Percentiles rank a stretch among this genome's conserved stretches.
Evolutionary conservation across 2,329 filamentous ascomycete genomes (phyloP).

Genomic region (Macrophomina phaseolina): DNA sequence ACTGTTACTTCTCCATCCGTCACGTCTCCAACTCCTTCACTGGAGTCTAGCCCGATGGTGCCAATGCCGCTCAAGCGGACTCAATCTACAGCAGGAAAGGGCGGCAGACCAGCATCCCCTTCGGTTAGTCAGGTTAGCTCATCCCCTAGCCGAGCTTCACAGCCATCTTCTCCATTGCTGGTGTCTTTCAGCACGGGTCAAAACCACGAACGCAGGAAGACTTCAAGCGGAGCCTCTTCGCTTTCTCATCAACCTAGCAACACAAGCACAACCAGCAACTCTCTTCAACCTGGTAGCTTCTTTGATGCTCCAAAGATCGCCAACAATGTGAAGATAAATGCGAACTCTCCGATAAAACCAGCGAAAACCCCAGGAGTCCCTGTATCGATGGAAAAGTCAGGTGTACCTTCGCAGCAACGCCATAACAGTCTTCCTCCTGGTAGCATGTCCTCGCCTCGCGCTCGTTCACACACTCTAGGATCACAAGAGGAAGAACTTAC

Average conservation of each 20-base stretch:
- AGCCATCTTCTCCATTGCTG: constrained; percentile 87
- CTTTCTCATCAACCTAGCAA: constrained; percentile 77
- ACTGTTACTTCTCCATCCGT: constrained; percentile 50
- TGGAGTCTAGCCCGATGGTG: constrained; percentile 86
- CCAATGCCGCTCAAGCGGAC: constrained; percentile 81
- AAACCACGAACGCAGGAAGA: constrained; percentile 83
- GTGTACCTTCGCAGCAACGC: constrained; percentile 37
- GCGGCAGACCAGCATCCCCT: constrained; percentile 78
- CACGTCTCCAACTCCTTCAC: constrained; percentile 65
- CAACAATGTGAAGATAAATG: constrained; percentile 56
- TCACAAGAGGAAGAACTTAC: constrained; percentile 77
- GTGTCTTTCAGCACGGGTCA: constrained; percentile 92
- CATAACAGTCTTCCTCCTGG: constrained; percentile 38
- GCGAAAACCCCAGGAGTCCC: constrained; percentile 51
- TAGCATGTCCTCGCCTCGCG: constrained; percentile 61
- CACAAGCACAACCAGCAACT: constrained; percentile 56
- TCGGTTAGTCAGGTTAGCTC: constrained; percentile 82
- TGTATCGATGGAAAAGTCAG: constrained; percentile 50
- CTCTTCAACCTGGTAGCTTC: constrained; percentile 72
- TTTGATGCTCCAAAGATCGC: constrained; percentile 72
- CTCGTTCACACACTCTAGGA: constrained; percentile 88
- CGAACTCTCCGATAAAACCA: constrained; percentile 60
- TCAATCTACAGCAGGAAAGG: constrained; percentile 77
- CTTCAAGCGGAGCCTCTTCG: constrained; percentile 85
- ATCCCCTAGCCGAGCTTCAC: constrained; percentile 84